Base-by-base conservation (phyloP, 2,329 filamentous ascomycete species). In the Dichotomopilus funicola region DNA sequence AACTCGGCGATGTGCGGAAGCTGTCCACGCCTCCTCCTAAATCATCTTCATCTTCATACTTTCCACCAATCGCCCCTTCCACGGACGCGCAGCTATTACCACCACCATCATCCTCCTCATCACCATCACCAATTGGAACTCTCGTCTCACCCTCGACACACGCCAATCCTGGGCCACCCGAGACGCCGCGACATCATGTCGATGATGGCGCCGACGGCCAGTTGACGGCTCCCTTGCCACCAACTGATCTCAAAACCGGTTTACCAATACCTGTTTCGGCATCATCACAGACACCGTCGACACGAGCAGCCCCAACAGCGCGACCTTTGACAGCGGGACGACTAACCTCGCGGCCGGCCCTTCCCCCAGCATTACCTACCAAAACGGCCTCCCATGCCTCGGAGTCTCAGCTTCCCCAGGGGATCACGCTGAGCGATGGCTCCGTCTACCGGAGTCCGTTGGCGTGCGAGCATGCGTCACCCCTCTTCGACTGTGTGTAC, bases 401-500 rank as follows among this genome's bases (percentile, higher is more conserved):
- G 19, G 19, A 33, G 11, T 9, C 8, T 9, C 45, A 41, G 27
- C 33, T 12, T 6, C 9, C 51, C 12, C 34, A 31, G 27, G 44
- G 35, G 27, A 51, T 61, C 52, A 55, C 35, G 12, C 34, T 61
- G 38, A 54, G 47, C n/a, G 41, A 61, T 46, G 57, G 59, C n/a
- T 51, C 57, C 31, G 57, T 55, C 0, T 61, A 59, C 42, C 42
- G n/a, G 3, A 12, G 6, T 27, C 57, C 59, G 5, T 5, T 55
- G 9, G 51, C 53, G 7, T 59, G 53, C 13, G 46, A 49, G 11
- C 53, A 59, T 46, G 53, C 59, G 6, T 57, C 62, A 9, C 63
- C 62, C 9, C 54, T 65, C 36, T 65, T 65, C 48, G 55, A 59
- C 48, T 64, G 62, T 48, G 60, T 49, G 11, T 65, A 65, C 57